Conservation (phyloP, 495 filamentous ascomycete genomes). For the Barbatosphaeria neglecta region DNA sequence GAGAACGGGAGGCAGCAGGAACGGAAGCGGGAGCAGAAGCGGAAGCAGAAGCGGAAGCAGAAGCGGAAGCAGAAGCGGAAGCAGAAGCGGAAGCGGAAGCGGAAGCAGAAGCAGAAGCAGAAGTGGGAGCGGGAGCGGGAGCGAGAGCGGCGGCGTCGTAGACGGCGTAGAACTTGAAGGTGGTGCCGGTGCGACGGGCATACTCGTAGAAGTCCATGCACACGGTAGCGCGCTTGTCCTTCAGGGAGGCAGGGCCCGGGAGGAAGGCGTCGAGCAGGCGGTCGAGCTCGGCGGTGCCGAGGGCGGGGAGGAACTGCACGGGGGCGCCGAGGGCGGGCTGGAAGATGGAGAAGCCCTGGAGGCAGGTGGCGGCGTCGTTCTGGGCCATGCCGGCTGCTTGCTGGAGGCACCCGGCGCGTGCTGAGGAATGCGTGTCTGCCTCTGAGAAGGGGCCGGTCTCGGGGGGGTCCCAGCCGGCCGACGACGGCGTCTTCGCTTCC, state of each 20-base stretch:
- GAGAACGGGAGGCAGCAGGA: slow-evolving; percentile 25
- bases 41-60: slow-evolving; percentile 23
- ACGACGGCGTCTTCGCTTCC: too few relatives aligned
- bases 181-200: slow-evolving; percentile 27
- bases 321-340: slow-evolving; percentile 37
- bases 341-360: slow-evolving; percentile 37
- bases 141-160: slow-evolving; percentile 12
- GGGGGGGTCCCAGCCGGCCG: background rate
- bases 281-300: slow-evolving; percentile 42
- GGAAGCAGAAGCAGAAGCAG: slow-evolving; percentile 22
- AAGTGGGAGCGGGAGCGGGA: slow-evolving; percentile 19
- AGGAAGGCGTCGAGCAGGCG: slow-evolving; percentile 40
- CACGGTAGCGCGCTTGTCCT: slow-evolving; percentile 40
- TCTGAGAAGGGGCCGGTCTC: background rate
- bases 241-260: slow-evolving; percentile 33
- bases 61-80: slow-evolving; percentile 30
- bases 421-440: slow-evolving; percentile 12
- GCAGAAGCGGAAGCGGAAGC: slow-evolving; percentile 21
- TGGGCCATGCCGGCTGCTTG: slow-evolving; percentile 25
- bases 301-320: slow-evolving; percentile 40
- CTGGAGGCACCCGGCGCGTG: too few relatives aligned
- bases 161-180: slow-evolving; percentile 40
- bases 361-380: slow-evolving; percentile 24
- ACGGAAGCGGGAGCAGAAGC: slow-evolving; percentile 19
- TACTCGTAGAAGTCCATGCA: slow-evolving; percentile 44